Evolutionary conservation across 2,329 filamentous ascomycete species (phyloP).

Genomic region (Colletotrichum tabaci): DNA sequence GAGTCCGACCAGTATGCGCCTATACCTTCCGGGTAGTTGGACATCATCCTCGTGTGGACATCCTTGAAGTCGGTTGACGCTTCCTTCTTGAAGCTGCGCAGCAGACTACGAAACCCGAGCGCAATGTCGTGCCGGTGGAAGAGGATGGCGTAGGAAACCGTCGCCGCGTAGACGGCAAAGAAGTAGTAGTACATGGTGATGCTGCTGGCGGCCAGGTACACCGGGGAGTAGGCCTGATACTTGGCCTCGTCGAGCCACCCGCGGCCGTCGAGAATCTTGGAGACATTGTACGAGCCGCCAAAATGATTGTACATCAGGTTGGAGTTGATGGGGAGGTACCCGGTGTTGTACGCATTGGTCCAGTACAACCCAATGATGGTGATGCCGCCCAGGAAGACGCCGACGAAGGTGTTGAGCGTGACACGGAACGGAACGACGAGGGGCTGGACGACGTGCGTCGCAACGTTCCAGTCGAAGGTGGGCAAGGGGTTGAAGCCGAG

Average conservation of each 20-base stretch:
- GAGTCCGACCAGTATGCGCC: too few relatives aligned
- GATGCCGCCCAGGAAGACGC: conserved; percentile 49
- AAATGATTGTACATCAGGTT: conserved; percentile 58
- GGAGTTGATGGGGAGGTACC: conserved; percentile 58
- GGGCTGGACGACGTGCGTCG: conserved; percentile 48
- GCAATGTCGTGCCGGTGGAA: conserved; percentile 58
- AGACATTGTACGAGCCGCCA: conserved; percentile 55
- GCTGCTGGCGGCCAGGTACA: conserved; percentile 57
- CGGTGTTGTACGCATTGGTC: conserved; percentile 53
- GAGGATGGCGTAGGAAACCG: conserved; percentile 57
- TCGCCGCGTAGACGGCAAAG: conserved; percentile 58
- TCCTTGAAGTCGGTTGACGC: conserved; percentile 49
- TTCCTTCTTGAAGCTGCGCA: conserved; percentile 49
- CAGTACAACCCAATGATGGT: conserved; percentile 51
- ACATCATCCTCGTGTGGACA: conserved; percentile 64
- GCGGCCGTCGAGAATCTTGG: conserved; percentile 49
- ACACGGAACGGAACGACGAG: conserved; percentile 51
- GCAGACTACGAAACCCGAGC: conserved; percentile 53
- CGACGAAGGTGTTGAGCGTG: conserved; percentile 50
- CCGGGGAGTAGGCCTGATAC: conserved; percentile 59
- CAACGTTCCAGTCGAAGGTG: conserved; percentile 59
- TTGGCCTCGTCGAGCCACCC: conserved; percentile 54
- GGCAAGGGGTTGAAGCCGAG: conserved; percentile 56
- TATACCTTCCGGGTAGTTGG: conserved; percentile 56
- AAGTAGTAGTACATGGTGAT: conserved; percentile 55